phyloP scores from a whole-genome alignment of 805 yeast species.

The Maudiozyma pseudohumilis region DNA sequence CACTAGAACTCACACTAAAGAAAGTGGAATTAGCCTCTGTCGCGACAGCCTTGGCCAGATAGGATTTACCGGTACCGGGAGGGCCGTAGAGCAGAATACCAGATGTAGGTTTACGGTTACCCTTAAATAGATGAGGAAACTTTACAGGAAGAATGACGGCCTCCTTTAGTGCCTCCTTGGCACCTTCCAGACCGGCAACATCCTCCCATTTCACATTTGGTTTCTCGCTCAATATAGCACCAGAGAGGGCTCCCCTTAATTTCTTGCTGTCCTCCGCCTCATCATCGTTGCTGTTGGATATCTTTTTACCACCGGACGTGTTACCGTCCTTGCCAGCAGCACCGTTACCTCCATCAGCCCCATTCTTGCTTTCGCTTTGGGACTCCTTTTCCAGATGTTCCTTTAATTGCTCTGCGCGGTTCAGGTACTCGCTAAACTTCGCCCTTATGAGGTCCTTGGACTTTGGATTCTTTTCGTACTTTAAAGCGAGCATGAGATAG shows the following conservation, averaged over 20 bases:
- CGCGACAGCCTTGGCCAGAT: conserved; percentile 94
- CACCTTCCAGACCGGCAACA: conserved; percentile 90
- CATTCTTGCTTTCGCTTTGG: conserved; percentile 37
- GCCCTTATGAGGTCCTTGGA: conserved; percentile 82
- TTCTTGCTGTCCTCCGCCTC: conserved; percentile 80
- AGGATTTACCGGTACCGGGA: conserved; percentile 98
- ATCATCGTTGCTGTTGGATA: conserved; percentile 43
- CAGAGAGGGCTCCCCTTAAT: conserved; percentile 80
- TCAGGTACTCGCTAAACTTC: conserved; percentile 82
- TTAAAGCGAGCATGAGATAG: conserved; percentile 89
- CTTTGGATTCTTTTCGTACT: conserved; percentile 84
- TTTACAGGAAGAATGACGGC: conserved; percentile 94
- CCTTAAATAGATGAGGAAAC: conserved; percentile 91
- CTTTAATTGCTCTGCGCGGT: conserved; percentile 89
- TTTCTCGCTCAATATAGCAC: conserved; percentile 82
- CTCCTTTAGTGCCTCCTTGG: conserved; percentile 93
- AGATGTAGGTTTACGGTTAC: conserved; percentile 84
- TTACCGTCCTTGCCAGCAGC: conserved; percentile 19
- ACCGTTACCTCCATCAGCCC: conserved; percentile 33
- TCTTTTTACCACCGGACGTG: conserved; percentile 29
- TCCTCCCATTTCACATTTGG: conserved; percentile 94
- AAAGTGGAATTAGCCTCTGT: conserved; percentile 97
- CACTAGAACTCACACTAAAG: conserved; percentile 92
- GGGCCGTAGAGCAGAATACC: conserved; percentile 87
- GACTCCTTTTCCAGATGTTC: conserved; percentile 67